phyloP scores from a whole-genome alignment of 306 rosid genomes.

The Canavalia gladiata region DNA sequence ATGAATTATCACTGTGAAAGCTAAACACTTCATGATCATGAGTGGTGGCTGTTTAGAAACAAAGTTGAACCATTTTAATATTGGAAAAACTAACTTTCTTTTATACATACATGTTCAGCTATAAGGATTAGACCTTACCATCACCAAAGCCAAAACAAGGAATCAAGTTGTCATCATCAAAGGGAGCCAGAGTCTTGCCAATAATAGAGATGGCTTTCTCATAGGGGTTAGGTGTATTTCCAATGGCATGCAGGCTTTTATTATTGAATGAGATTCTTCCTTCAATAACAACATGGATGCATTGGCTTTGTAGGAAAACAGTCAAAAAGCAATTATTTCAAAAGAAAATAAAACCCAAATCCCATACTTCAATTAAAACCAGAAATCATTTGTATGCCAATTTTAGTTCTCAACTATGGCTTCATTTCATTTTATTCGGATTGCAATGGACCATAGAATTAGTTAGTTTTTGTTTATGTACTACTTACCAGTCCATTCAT shows the following conservation, averaged over 20 bases:
- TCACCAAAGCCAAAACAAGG: conserved; percentile 98
- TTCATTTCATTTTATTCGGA: neutral
- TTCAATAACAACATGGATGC: conserved; percentile 51
- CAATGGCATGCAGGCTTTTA: conserved; percentile 78
- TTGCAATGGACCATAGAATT: neutral
- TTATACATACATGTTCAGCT: neutral
- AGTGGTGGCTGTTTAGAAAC: conserved; percentile 67
- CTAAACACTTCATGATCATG: conserved; percentile 81
- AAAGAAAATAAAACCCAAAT: conserved; percentile 28
- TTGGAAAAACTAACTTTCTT: conserved; percentile 21
- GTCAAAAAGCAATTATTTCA: conserved; percentile 17
- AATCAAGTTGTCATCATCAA: conserved; percentile 90
- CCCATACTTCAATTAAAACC: neutral
- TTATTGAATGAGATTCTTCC: conserved; percentile 77
- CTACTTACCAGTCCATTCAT: conserved; percentile 87
- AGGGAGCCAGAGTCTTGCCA: conserved; percentile 89
- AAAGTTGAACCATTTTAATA: conserved; percentile 38
- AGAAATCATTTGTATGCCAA: neutral
- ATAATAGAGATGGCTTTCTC: conserved; percentile 81
- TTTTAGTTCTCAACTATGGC: neutral
- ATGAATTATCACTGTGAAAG: conserved; percentile 74
- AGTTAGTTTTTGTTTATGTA: conserved; percentile 17
- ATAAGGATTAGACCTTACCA: conserved; percentile 57
- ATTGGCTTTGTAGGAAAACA: conserved; percentile 46
- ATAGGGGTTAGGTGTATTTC: conserved; percentile 80